These are phyloP conservation scores for Furcasterigmium furcatum DNA, from an alignment of 2,329 filamentous ascomycete genomes.

Conservation along the genomic window DNA sequence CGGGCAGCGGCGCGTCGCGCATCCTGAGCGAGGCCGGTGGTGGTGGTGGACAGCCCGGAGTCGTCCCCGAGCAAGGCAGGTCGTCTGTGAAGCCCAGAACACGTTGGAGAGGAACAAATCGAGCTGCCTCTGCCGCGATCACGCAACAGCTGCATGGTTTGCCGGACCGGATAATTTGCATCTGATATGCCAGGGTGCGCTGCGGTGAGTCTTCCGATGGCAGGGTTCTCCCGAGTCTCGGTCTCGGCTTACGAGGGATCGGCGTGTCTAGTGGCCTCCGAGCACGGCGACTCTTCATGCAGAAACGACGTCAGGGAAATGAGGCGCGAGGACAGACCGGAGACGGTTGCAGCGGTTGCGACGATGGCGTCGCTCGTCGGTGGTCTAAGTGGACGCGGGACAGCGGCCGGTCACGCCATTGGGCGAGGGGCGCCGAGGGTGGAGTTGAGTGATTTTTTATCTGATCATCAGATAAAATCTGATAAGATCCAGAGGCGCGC, in stretches of 20 bases:
- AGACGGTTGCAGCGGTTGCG: conserved; percentile 3
- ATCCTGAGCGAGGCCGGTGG: too few relatives aligned
- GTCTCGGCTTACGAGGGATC: conserved; percentile 1
- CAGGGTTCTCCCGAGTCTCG: not conserved
- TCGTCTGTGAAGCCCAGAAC: too few relatives aligned
- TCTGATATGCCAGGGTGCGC: too few relatives aligned
- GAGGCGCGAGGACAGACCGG: not conserved
- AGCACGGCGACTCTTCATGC: not conserved
- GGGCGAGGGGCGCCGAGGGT: conserved; percentile 9
- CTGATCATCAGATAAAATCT: conserved; percentile 53
- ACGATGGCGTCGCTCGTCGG: not conserved
- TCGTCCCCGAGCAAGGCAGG: too few relatives aligned
- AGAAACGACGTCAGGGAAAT: not conserved
- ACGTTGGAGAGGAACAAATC: too few relatives aligned
- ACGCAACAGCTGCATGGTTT: too few relatives aligned
- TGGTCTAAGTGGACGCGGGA: not conserved
- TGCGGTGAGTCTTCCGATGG: too few relatives aligned
- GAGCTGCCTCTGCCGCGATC: too few relatives aligned
- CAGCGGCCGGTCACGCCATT: too few relatives aligned
- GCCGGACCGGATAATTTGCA: too few relatives aligned
- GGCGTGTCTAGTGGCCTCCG: not conserved
- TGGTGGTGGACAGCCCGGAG: too few relatives aligned
- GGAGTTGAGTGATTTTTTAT: conserved; percentile 40
- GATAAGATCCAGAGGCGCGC: not conserved
- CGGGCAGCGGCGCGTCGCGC: too few relatives aligned